Percentiles rank a stretch among this genome's conserved stretches.
Evolutionary conservation across 371 early-diverging fungal species (phyloP).

Genomic region (Sporodiniella umbellata): DNA sequence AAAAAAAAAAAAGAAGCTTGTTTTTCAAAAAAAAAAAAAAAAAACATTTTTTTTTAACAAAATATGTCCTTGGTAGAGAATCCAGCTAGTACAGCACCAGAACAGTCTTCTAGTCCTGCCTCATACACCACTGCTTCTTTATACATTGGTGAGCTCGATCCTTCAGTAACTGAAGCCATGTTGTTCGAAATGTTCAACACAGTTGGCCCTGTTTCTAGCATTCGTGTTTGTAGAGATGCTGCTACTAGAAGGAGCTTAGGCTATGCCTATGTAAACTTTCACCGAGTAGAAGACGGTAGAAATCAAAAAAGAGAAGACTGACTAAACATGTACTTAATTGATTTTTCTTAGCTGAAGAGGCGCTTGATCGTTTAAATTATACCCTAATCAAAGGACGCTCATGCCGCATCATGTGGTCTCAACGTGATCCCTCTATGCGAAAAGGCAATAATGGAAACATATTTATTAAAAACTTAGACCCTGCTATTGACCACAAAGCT

Average conservation of each 20-base stretch:
- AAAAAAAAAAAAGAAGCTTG: too few relatives aligned
- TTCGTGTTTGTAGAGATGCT: constrained; percentile 97
- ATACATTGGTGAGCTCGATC: constrained; percentile 90
- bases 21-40: background rate
- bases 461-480: constrained; percentile 99
- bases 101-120: constrained; percentile 12
- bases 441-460: constrained; percentile 94
- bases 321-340: background rate
- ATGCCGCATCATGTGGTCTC: constrained; percentile 99
- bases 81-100: background rate
- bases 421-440: constrained; percentile 95
- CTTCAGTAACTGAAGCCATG: constrained; percentile 93
- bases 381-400: constrained; percentile 87
- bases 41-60: too few relatives aligned
- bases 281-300: constrained; percentile 68
- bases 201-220: constrained; percentile 92
- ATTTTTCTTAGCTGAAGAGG: constrained; percentile 69
- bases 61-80: constrained; percentile 5
- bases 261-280: constrained; percentile 97
- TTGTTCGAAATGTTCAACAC: constrained; percentile 94
- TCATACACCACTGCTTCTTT: constrained; percentile 67
- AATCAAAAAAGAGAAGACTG: background rate
- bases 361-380: constrained; percentile 93
- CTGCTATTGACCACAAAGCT: constrained; percentile 92
- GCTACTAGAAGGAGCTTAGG: constrained; percentile 94